A percentile compares a stretch with the other conserved stretches of the same genome.
Evolutionary conservation across 2,329 filamentous ascomycete genomes (phyloP).

Genomic region (Dothideomycetidae sp.): DNA sequence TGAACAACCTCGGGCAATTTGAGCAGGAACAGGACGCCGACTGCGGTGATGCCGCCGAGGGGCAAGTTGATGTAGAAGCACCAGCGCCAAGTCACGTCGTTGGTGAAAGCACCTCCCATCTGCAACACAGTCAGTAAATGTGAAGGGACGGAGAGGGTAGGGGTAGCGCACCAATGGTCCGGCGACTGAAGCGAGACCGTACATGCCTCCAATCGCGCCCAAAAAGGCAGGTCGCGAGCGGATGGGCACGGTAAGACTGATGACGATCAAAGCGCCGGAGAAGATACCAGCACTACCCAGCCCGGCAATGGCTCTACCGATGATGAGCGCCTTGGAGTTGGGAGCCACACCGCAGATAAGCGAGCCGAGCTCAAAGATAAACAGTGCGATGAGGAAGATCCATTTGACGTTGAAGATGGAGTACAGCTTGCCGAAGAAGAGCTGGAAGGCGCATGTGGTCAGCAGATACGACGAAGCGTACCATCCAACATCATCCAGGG

Average conservation of each 20-base stretch:
- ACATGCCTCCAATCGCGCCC: constrained; percentile 31
- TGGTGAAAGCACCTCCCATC: constrained; percentile 32
- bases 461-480: too few relatives aligned
- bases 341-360: constrained; percentile 37
- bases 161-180: constrained; percentile 25
- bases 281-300: constrained; percentile 38
- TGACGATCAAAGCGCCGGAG: constrained; percentile 34
- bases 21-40: constrained; percentile 23
- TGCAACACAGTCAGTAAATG: too few relatives aligned
- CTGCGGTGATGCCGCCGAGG: constrained; percentile 28
- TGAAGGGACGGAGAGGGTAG: constrained; percentile 29
- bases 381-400: constrained; percentile 35
- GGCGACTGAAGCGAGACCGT: constrained; percentile 33
- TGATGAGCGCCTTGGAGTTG: constrained; percentile 39
- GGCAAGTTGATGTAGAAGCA: constrained; percentile 34
- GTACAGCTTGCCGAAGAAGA: constrained; percentile 30
- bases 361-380: too few relatives aligned
- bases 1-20: constrained; percentile 20
- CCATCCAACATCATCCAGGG: constrained; percentile 32
- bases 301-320: constrained; percentile 41
- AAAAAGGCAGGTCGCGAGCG: constrained; percentile 28
- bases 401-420: constrained; percentile 26
- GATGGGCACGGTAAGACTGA: constrained; percentile 30
- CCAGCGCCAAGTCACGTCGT: constrained; percentile 28
- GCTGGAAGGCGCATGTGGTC: constrained; percentile 24